Evolutionary conservation across 2,329 filamentous ascomycete species (phyloP).

Genomic region (Bipolaris gigantea): DNA sequence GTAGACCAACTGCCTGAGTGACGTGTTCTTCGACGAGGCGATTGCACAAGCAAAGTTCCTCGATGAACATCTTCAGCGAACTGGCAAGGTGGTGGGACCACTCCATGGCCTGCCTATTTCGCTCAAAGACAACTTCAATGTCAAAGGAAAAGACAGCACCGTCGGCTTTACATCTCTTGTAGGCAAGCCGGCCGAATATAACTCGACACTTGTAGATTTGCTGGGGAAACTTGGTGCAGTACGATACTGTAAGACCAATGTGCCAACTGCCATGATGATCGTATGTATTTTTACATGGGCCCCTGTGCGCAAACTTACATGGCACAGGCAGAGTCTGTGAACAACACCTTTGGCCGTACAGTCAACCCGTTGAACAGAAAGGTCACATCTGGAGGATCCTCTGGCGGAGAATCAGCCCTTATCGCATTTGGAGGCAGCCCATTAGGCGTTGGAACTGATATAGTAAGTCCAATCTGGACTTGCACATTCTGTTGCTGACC

Average conservation of each 20-base stretch:
- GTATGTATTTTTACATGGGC: constrained; percentile 14
- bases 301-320: constrained; percentile 5
- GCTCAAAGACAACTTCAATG: constrained; percentile 72
- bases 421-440: constrained; percentile 62
- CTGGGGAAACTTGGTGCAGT: constrained; percentile 64
- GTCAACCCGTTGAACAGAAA: constrained; percentile 63
- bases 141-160: constrained; percentile 61
- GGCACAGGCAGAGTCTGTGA: constrained; percentile 60
- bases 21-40: constrained; percentile 59
- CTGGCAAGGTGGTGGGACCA: constrained; percentile 58
- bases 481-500: constrained; percentile 4
- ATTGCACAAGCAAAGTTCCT: constrained; percentile 55
- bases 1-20: constrained; percentile 63
- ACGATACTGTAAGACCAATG: constrained; percentile 70
- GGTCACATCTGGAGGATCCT: constrained; percentile 65
- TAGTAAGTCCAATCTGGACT: constrained; percentile 43
- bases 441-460: constrained; percentile 66
- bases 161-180: constrained; percentile 67
- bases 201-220: constrained; percentile 61
- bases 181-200: constrained; percentile 58
- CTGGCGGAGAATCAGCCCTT: constrained; percentile 68
- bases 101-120: constrained; percentile 69
- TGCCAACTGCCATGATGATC: constrained; percentile 72
- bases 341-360: constrained; percentile 66
- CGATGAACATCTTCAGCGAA: constrained; percentile 54